Percentiles rank a stretch among this genome's conserved stretches.
Evolutionary conservation across 495 filamentous ascomycete species (phyloP).

Genomic region (Hapsidospora chrysogenum): DNA sequence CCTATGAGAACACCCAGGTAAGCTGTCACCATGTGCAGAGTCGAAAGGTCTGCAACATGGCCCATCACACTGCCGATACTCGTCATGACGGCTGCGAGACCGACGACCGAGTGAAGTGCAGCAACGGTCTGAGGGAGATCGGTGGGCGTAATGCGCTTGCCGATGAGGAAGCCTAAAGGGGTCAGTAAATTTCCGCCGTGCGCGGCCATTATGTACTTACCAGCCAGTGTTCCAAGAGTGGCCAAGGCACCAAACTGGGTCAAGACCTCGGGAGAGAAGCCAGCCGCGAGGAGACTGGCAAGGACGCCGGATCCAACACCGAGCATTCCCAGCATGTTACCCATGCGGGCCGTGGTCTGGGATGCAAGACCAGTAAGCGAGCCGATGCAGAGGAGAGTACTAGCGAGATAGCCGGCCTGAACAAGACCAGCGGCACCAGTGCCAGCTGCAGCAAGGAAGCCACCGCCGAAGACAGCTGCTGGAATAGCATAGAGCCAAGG

Average conservation of each 20-base stretch:
- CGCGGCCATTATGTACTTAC: conserved; percentile 13
- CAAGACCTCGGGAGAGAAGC: conserved; percentile 54
- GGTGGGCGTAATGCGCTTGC: conserved; percentile 67
- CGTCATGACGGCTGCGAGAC: conserved; percentile 64
- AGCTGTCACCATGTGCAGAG: conserved; percentile 59
- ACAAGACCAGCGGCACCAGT: conserved; percentile 67
- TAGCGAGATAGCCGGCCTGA: conserved; percentile 66
- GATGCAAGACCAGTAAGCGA: conserved; percentile 59
- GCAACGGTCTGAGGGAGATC: conserved; percentile 71
- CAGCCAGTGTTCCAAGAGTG: conserved; percentile 40
- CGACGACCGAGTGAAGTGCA: conserved; percentile 67
- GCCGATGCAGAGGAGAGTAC: conserved; percentile 58
- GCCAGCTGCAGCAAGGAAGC: conserved; percentile 54
- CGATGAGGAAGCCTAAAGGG: conserved; percentile 42
- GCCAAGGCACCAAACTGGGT: conserved; percentile 59
- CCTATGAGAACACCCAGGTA: conserved; percentile 66
- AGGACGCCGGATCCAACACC: conserved; percentile 64
- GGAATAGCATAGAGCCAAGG: conserved; percentile 71
- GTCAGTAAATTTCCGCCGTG: no score
- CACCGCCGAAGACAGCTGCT: conserved; percentile 54
- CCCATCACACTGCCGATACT: conserved; percentile 69
- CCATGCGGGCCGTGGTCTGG: conserved; percentile 59
- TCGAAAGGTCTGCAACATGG: conserved; percentile 49
- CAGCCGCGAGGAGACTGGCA: conserved; percentile 60
- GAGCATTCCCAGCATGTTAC: conserved; percentile 66